Evolutionary conservation across 2,329 filamentous ascomycete genomes (phyloP).

Genomic region (Thielaviopsis populi): DNA sequence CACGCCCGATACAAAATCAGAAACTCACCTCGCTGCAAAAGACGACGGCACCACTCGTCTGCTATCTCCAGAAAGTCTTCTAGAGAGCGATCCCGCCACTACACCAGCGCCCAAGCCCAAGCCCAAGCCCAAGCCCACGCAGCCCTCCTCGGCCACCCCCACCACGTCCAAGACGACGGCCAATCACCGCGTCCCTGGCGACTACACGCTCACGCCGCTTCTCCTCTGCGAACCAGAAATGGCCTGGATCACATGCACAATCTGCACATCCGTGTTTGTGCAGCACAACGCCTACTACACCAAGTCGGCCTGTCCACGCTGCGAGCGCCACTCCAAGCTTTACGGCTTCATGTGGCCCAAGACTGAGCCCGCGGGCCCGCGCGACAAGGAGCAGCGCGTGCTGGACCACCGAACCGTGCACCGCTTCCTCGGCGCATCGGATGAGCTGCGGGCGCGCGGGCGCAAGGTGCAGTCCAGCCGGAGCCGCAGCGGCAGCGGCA

Average conservation of each 20-base stretch:
- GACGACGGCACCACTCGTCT: neutral
- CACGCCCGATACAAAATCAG: neutral
- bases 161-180: conserved; percentile 18
- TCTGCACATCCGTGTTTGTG: conserved; percentile 69
- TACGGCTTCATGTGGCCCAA: conserved; percentile 96
- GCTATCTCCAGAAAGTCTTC: neutral
- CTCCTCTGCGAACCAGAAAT: conserved; percentile 60
- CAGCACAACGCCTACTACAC: conserved; percentile 82
- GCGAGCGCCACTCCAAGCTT: conserved; percentile 86
- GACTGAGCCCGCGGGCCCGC: conserved; percentile 62
- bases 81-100: neutral
- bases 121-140: neutral
- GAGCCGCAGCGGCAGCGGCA: neutral
- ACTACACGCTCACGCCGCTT: conserved; percentile 68
- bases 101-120: neutral
- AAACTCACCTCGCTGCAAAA: neutral
- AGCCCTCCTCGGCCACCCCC: neutral
- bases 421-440: conserved; percentile 59
- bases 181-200: conserved; percentile 45
- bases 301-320: conserved; percentile 71
- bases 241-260: conserved; percentile 81
- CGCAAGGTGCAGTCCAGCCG: conserved; percentile 14
- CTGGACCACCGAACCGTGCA: conserved; percentile 80
- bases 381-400: conserved; percentile 56
- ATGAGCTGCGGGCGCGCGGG: conserved; percentile 45